phyloP scores from a whole-genome alignment of 345 rosid species.

The Acer campestre region DNA sequence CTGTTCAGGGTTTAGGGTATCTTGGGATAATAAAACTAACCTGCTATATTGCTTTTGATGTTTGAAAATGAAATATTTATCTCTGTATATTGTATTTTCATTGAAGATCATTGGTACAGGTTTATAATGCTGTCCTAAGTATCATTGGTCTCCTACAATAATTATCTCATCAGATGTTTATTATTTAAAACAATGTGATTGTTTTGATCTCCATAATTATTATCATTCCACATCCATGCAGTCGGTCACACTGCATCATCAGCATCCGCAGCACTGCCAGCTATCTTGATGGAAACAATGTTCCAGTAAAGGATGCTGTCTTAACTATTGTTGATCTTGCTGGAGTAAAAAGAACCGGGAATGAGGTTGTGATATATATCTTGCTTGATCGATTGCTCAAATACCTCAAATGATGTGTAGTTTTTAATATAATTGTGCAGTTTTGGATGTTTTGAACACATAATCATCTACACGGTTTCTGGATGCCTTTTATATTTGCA shows the following conservation, averaged over 20 bases:
- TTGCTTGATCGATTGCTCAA: not conserved
- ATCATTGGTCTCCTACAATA: not conserved
- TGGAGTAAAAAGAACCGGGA: slow-evolving; percentile 88
- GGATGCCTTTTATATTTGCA: no score
- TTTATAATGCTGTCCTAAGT: not conserved
- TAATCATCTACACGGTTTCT: no score
- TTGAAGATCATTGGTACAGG: not conserved
- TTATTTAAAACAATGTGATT: not conserved
- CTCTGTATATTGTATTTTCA: not conserved
- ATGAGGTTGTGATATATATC: slow-evolving; percentile 56
- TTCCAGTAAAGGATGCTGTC: slow-evolving; percentile 44
- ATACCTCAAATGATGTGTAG: not conserved
- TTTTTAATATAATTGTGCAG: no score
- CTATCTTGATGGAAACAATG: slow-evolving; percentile 30
- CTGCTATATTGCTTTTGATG: not conserved
- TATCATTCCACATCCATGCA: slow-evolving; percentile 30
- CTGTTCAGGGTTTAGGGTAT: not conserved
- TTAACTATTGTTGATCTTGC: slow-evolving; percentile 90
- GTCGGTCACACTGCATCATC: slow-evolving; percentile 96
- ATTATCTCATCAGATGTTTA: not conserved
- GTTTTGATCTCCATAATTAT: not conserved
- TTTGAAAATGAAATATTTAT: slow-evolving; percentile 5
- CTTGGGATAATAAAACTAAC: not conserved
- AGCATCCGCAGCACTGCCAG: slow-evolving; percentile 47
- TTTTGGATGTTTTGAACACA: no score